phyloP scores from a whole-genome alignment of 495 filamentous ascomycete genomes.

The Trichoderma reesei region DNA sequence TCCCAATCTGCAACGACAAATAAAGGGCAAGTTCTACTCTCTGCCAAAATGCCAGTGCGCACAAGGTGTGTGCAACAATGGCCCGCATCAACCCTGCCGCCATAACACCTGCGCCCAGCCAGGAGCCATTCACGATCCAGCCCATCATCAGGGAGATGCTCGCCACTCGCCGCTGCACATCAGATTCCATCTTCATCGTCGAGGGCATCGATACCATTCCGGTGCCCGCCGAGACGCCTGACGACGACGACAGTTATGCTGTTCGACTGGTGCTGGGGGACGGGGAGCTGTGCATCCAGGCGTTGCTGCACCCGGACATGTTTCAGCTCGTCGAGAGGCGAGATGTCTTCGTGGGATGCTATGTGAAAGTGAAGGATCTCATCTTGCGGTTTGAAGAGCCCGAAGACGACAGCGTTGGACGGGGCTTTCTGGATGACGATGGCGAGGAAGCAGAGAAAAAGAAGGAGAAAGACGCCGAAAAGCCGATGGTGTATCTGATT shows the following conservation, averaged over 20 bases:
- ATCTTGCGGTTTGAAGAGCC: conserved; percentile 13
- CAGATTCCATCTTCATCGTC: conserved; percentile 34
- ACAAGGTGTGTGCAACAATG: neutral
- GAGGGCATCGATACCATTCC: conserved; percentile 26
- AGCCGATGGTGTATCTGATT: conserved; percentile 25
- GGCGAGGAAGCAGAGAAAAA: neutral
- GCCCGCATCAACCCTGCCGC: neutral
- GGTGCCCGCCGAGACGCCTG: conserved; percentile 14
- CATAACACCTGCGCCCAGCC: conserved; percentile 1
- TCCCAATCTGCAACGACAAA: neutral
- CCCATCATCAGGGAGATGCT: conserved; percentile 29
- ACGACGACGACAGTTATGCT: conserved; percentile 17
- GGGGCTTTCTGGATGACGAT: neutral
- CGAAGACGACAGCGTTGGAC: neutral
- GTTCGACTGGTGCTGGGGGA: conserved; percentile 33
- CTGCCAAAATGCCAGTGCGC: neutral
- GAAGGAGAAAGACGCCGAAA: neutral
- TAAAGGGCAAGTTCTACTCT: neutral
- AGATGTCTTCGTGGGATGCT: conserved; percentile 29
- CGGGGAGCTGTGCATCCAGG: conserved; percentile 36
- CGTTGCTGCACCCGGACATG: conserved; percentile 26
- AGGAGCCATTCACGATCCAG: conserved; percentile 6
- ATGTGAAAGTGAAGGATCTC: conserved; percentile 28
- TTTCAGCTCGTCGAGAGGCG: conserved; percentile 29
- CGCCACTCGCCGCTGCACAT: conserved; percentile 27